Conservation (phyloP, 2,329 filamentous ascomycete species). For the Colletotrichum zoysiae region DNA sequence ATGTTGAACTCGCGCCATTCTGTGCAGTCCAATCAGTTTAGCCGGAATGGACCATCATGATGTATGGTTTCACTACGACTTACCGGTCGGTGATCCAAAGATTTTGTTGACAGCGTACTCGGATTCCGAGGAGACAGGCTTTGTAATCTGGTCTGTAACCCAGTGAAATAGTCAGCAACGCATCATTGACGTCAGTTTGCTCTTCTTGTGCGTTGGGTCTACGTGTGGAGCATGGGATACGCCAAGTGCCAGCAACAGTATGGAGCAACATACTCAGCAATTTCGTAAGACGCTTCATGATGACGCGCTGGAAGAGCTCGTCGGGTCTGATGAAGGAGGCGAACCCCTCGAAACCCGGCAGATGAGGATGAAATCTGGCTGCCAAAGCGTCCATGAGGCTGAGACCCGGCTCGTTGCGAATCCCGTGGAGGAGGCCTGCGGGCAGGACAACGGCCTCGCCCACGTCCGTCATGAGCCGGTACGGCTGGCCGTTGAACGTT, state of each 20-base stretch:
- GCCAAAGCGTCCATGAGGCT: conserved; percentile 35
- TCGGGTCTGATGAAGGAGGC: conserved; percentile 5
- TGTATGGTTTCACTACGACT: too few species aligned
- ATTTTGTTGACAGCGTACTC: too few species aligned
- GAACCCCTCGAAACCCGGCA: conserved; percentile 42
- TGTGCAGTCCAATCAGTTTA: neutral
- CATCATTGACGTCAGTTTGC: too few species aligned
- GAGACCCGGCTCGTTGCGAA: conserved; percentile 44
- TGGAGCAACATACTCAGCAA: conserved; percentile 36
- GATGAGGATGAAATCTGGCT: conserved; percentile 36
- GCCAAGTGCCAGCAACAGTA: too few species aligned
- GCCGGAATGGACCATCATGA: neutral
- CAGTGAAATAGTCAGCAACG: too few species aligned
- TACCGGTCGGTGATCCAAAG: too few species aligned
- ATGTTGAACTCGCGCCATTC: conserved; percentile 33
- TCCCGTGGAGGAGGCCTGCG: conserved; percentile 40
- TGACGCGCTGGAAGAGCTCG: conserved; percentile 35
- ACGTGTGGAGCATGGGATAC: too few species aligned
- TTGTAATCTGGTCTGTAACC: too few species aligned
- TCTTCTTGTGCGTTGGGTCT: too few species aligned
- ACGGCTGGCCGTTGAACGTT: conserved; percentile 34
- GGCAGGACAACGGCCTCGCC: conserved; percentile 44
- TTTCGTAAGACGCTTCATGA: conserved; percentile 43
- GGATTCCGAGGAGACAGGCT: too few species aligned
- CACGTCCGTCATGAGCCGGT: conserved; percentile 41